These are phyloP conservation scores for Eragrostis curvula DNA, from an alignment of 176 grass and related monocot species.

Conservation along the genomic window DNA sequence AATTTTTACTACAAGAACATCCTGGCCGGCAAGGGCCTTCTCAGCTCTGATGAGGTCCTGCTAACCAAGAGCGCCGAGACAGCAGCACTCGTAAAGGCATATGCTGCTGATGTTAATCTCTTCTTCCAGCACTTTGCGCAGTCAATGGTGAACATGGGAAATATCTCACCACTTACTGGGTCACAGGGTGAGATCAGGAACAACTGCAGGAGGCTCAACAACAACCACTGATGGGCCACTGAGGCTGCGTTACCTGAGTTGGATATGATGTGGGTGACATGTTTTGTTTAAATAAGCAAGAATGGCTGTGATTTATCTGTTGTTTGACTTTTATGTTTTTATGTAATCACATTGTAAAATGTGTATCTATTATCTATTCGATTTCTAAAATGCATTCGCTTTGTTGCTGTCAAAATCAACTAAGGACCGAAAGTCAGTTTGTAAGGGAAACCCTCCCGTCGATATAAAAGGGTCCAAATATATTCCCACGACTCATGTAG, in stretches of 20 bases:
- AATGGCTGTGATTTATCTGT: conserved; percentile 25
- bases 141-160: conserved; percentile 96
- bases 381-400: conserved; percentile 43
- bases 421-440: conserved; percentile 4
- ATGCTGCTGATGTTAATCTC: conserved; percentile 62
- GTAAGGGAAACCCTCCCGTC: neutral
- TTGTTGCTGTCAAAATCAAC: conserved; percentile 14
- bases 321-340: conserved; percentile 37
- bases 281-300: conserved; percentile 53
- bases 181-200: conserved; percentile 77
- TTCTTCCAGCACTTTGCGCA: conserved; percentile 88
- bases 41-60: conserved; percentile 85
- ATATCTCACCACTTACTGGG: conserved; percentile 69
- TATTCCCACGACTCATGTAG: neutral
- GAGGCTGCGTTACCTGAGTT: conserved; percentile 12
- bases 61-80: conserved; percentile 66
- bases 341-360: conserved; percentile 39
- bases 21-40: conserved; percentile 66
- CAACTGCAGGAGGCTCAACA: conserved; percentile 89
- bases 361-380: conserved; percentile 27
- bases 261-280: conserved; percentile 23
- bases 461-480: conserved; percentile 2
- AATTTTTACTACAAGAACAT: conserved; percentile 90
- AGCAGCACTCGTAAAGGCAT: conserved; percentile 67
- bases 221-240: neutral